Base-by-base conservation (phyloP, 2,329 filamentous ascomycete species). In the Rutstroemia sp. region DNA sequence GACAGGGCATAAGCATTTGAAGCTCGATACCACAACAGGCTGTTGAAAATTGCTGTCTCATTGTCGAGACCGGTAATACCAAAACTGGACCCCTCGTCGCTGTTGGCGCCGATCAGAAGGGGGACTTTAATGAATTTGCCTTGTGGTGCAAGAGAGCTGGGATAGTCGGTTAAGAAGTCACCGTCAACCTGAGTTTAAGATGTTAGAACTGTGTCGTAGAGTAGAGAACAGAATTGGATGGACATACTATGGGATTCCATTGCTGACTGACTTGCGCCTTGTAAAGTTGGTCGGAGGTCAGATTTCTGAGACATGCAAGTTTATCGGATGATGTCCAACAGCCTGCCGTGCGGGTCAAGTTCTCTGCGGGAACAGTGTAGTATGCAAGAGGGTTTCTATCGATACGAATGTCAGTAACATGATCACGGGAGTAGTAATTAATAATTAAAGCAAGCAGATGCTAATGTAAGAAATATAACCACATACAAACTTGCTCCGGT, bases 101-200 rank as follows among this genome's bases (percentile, higher is more conserved):
- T 75, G 59, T 79, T 80, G 50, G 75, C 72, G 3, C 77, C 77
- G 0, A 71, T 73, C 1, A 80, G 64, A 19, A 77, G 67, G 0
- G 77, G 77, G 0, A 79, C 69, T 2, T 70, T 66, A 42, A 74
- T 69, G 62, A 73, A 78, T 16, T 73, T 73, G 1, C 71, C 71
- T n/a, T 70, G 60, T 0, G 67, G 64, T 30, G 74, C 73, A 4
- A 77, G 72, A 27, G 73, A 70, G 58, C 77, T 78, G 2, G 77
- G 75, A 49, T 75, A 79, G 0, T 68, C 75, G 0, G 74, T 75
- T 14, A 78, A 62, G 59, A 78, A 79, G 37, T 72, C 69, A 0
- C 77, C 77, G 54, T 80, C 77, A 27, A 63, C 58, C 19, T 62
- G 41, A 2, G 8, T 9, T 2, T 1, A 18, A 19, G 44, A 30